phyloP scores from a whole-genome alignment of 2,329 filamentous ascomycete species.

The Epicoccum nigrum region DNA sequence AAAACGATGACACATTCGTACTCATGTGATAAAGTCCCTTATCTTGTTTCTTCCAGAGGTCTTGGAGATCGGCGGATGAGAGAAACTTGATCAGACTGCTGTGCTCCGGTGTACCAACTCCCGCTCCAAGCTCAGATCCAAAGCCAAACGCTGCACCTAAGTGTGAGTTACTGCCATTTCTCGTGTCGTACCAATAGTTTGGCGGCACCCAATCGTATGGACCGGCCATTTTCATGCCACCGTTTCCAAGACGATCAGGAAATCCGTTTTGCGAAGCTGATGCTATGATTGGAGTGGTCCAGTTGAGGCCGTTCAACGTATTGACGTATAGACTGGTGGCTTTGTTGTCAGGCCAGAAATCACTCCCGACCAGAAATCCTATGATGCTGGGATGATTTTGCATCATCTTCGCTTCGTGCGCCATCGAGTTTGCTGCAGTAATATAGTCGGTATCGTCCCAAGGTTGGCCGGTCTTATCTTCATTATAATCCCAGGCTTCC shows the following conservation, averaged over 20 bases:
- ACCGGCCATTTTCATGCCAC: conserved; percentile 70
- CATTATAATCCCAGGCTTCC: conserved; percentile 68
- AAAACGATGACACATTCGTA: conserved; percentile 61
- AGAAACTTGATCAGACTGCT: conserved; percentile 62
- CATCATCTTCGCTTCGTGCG: conserved; percentile 65
- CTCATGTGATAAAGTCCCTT: conserved; percentile 67
- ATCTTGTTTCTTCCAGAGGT: conserved; percentile 62
- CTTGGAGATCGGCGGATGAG: conserved; percentile 56
- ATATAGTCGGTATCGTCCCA: conserved; percentile 63
- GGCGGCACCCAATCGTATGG: conserved; percentile 72
- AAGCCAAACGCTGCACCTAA: conserved; percentile 67
- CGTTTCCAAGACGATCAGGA: conserved; percentile 58
- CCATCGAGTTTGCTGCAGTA: conserved; percentile 61
- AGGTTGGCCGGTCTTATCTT: conserved; percentile 53
- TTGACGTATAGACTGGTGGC: conserved; percentile 62
- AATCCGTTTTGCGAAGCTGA: conserved; percentile 64
- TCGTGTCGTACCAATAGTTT: conserved; percentile 66
- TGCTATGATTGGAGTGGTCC: conserved; percentile 63
- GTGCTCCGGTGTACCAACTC: conserved; percentile 66
- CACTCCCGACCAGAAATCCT: conserved; percentile 65
- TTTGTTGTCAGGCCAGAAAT: conserved; percentile 66
- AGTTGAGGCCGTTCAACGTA: conserved; percentile 58
- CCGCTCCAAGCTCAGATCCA: conserved; percentile 66
- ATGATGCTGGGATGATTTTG: conserved; percentile 66
- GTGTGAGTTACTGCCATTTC: conserved; percentile 54